A percentile compares a stretch with the other conserved stretches of the same genome.
Evolutionary conservation across 768 basidiomycete species (phyloP).

Genomic region (Pleurotus tuber-regium): DNA sequence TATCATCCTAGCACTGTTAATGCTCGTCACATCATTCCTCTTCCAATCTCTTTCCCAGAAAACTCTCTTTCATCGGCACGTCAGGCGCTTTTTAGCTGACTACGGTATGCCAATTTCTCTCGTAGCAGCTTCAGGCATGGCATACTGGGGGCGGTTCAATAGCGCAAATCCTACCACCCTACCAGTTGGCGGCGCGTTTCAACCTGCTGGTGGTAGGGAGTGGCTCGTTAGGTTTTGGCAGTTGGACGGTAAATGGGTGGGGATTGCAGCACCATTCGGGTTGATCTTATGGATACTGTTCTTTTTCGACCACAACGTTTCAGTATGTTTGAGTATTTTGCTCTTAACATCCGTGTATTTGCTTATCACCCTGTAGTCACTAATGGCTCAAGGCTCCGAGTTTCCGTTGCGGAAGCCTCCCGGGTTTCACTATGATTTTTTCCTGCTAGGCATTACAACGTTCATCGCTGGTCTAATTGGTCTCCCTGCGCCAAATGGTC

Average conservation of each 20-base stretch:
- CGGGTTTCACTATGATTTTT: constrained; percentile 86
- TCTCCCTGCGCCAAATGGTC: constrained; percentile 82
- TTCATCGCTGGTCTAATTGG: constrained; percentile 87
- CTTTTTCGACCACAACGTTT: constrained; percentile 95
- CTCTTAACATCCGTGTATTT: not conserved
- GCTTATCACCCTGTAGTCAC: constrained; percentile 46
- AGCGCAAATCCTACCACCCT: constrained; percentile 58
- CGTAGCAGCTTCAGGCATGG: constrained; percentile 70
- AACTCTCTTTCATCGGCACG: constrained; percentile 67
- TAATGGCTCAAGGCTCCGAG: constrained; percentile 89
- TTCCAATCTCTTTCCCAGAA: constrained; percentile 66
- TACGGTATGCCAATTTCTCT: constrained; percentile 92
- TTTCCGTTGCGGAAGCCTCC: constrained; percentile 92
- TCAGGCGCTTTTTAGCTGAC: constrained; percentile 75
- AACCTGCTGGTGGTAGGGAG: constrained; percentile 63
- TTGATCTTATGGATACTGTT: constrained; percentile 87
- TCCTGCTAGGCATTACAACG: constrained; percentile 86
- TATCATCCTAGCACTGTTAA: constrained; percentile 73
- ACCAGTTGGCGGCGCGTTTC: constrained; percentile 67
- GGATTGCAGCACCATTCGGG: constrained; percentile 87
- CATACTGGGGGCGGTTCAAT: constrained; percentile 85
- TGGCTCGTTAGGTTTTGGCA: constrained; percentile 94
- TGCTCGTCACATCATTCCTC: constrained; percentile 72
- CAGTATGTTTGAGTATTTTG: constrained; percentile 63
- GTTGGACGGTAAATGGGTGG: constrained; percentile 85